Evolutionary conservation across 1,284 basidiomycete genomes (phyloP).

Genomic region (Malassezia sympodialis): DNA sequence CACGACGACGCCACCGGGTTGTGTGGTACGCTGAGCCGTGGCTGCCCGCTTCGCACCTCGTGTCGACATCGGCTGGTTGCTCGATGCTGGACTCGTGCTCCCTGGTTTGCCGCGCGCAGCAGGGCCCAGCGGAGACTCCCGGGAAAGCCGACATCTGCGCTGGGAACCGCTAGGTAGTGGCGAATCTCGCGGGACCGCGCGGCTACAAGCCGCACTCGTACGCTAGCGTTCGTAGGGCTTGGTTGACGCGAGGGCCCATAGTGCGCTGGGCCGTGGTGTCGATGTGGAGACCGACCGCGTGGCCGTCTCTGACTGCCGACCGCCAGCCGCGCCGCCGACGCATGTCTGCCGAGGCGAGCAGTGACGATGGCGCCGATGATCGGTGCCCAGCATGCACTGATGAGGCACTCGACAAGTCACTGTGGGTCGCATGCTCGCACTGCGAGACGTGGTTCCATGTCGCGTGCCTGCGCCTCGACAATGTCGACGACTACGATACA

Average conservation of each 20-base stretch:
- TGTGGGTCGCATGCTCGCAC: constrained; percentile 33
- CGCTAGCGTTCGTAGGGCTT: too few relatives aligned
- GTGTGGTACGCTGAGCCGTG: too few relatives aligned
- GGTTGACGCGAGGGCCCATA: too few relatives aligned
- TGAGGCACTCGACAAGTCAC: not conserved
- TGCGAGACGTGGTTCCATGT: constrained; percentile 36
- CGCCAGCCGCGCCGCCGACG: not conserved
- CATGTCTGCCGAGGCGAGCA: not conserved
- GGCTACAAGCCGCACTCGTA: too few relatives aligned
- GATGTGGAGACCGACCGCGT: too few relatives aligned
- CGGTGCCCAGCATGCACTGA: constrained; percentile 4
- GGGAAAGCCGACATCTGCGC: too few relatives aligned
- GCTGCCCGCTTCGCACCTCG: too few relatives aligned
- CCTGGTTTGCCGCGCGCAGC: not conserved
- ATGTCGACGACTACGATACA: constrained; percentile 25
- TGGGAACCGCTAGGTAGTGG: too few relatives aligned
- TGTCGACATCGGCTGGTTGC: not conserved
- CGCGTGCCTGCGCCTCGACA: constrained; percentile 25
- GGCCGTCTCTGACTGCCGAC: too few relatives aligned
- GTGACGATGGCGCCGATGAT: not conserved
- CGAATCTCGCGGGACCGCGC: too few relatives aligned
- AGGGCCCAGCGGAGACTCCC: not conserved
- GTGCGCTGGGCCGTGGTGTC: too few relatives aligned
- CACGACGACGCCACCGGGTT: too few relatives aligned
- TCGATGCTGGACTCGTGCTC: not conserved